Evolutionary conservation across 306 rosid genomes (phyloP), one percentile per base, ranked within the genome.

Genomic region (Sicyos edulis): DNA sequence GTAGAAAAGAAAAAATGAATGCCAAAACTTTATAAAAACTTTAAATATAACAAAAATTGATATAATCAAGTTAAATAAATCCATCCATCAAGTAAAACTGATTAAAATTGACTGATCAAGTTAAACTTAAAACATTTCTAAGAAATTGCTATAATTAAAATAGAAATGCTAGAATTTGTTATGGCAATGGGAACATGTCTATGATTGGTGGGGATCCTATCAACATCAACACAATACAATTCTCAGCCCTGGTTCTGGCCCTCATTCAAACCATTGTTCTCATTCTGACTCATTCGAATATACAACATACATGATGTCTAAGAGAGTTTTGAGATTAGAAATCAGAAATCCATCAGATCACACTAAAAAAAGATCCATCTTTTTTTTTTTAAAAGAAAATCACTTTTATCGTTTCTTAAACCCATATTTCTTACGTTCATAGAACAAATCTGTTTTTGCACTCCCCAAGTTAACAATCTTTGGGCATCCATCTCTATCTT

Each of bases 401-500:
- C 37, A 32, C 3, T 49, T 90, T 86, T 10, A 90, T 80, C 96
- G 78, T 81, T 88, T 92, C 88, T 90, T 92, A 76, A 92, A 92
- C 72, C 96, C 98, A 63, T 92, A 92, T 77, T 92, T 92, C 77
- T 92, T 92, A 15, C 96, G 88, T 73, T 92, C 96, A 29, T 90
- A 88, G 78, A 90, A 90, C 54, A 90, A 76, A 76, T 92, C 91
- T 7, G 91, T 90, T 84, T 92, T 89, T 62, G 91, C 96, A 77
- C 93, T 88, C 16, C 96, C 98, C 57, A 92, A 77, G 71, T 92
- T 90, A 56, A 90, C 96, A 67, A 92, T 92, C 80, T 92, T 92
- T 20, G 96, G 98, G 59, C 98, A 92, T 47, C 96, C 98, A 77
- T 88, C 96, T 75, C 96, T 86, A 17, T 92, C 96, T 85, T 88